Percentiles rank a stretch among this genome's conserved stretches.
These are phyloP conservation scores for Pyricularia pennisetigena DNA, from an alignment of 2,329 filamentous ascomycete species.

Conservation along the genomic window DNA sequence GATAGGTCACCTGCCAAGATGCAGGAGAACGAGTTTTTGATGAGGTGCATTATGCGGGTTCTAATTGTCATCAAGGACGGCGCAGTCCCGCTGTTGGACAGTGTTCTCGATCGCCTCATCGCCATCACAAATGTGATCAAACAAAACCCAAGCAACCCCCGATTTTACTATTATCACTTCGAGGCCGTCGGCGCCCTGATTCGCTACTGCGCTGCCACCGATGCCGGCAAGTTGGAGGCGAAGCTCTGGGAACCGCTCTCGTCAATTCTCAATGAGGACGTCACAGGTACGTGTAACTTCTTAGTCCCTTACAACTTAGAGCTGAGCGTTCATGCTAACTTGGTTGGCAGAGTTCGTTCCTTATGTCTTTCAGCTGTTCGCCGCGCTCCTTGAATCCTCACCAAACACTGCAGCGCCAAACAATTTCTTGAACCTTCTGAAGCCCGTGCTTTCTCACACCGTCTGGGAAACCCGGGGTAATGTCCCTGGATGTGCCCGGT, in stretches of 20 bases:
- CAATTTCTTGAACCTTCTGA: constrained; percentile 71
- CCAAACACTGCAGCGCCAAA: constrained; percentile 67
- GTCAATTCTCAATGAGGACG: constrained; percentile 67
- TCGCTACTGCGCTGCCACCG: constrained; percentile 53
- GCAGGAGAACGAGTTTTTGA: constrained; percentile 97
- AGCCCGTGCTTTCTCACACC: constrained; percentile 66
- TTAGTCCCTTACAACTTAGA: not conserved
- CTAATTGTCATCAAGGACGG: constrained; percentile 87
- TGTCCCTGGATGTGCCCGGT: constrained; percentile 77
- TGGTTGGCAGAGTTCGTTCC: constrained; percentile 69
- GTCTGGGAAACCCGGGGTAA: constrained; percentile 92
- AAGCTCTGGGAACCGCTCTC: constrained; percentile 79
- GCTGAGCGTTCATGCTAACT: not conserved
- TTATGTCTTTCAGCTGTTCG: constrained; percentile 92
- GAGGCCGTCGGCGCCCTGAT: constrained; percentile 88
- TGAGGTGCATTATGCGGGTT: constrained; percentile 97
- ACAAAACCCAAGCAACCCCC: constrained; percentile 90
- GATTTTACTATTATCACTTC: constrained; percentile 98
- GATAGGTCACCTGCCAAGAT: constrained; percentile 81
- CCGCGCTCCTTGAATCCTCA: constrained; percentile 80
- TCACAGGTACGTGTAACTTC: constrained; percentile 50
- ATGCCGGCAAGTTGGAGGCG: constrained; percentile 66
- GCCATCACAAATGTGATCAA: constrained; percentile 88
- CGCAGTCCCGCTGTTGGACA: constrained; percentile 62
- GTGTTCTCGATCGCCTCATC: constrained; percentile 73